Evolutionary conservation across 2,329 filamentous ascomycete genomes (phyloP), one percentile per base, ranked within the genome.

Genomic region (Monosporascus sp.): DNA sequence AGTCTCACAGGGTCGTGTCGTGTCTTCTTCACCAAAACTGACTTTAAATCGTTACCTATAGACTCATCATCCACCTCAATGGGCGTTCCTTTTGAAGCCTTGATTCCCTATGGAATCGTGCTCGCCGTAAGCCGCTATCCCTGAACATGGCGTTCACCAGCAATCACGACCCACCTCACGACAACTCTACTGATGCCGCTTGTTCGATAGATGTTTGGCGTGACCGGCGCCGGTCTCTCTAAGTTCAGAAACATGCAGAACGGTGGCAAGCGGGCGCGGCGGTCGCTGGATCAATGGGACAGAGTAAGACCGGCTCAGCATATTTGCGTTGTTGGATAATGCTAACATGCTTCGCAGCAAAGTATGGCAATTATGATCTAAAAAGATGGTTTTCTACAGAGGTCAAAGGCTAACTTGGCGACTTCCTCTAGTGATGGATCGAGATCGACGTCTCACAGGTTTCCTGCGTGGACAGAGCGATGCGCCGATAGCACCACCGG

Each of bases 31-130:
- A 50, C 46, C 53, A 51, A 60, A 40, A 35, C 22, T 48, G 22
- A 26, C 27, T 52, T 7, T 7, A 37, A 35, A 53, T 45, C 19
- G 40, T 6, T 20, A 19, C 19, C 11, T 19, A 47, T 49, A 52
- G 50, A 48, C 40, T 48, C 19, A 37, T 45, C 51, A 45, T 59
- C 59, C 55, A 58, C 57, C 70, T 70, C 65, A 51, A 86, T 86
- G 83, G 79, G 80, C 55, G 72, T 86, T 59, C 83, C 83, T 48
- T 86, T 85, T 72, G 83, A 86, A 71, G 73, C 81, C 49, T 66
- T 86, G 60, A 74, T 86, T 70, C 82, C 83, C 44, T 86, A 85
- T 70, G 83, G 73, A 70, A 85, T 86, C 76, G 81, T 86, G 69
- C 69, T 82, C 63, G 75, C 71, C 65, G 82, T 86, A 77, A 70